phyloP scores from a whole-genome alignment of 192 early-diverging fungal genomes.

The Coemansia sp. region DNA sequence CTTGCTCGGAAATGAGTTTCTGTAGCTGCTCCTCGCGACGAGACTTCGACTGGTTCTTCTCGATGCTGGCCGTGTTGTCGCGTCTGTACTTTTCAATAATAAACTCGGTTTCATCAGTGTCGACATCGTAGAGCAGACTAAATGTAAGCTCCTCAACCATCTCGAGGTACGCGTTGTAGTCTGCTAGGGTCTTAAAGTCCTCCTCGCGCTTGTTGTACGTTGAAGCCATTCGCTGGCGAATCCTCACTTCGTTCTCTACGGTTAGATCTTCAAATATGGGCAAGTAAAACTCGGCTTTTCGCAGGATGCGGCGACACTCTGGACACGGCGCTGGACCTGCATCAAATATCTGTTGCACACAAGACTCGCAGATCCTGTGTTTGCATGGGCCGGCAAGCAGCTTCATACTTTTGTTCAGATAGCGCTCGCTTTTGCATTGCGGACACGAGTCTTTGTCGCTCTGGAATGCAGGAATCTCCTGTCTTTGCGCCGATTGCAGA shows the following conservation, averaged over 20 bases:
- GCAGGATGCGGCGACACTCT: constrained; percentile 75
- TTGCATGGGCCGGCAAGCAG: constrained; percentile 92
- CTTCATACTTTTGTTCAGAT: constrained; percentile 82
- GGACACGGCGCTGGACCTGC: constrained; percentile 90
- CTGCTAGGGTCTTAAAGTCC: constrained; percentile 73
- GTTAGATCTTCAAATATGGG: constrained; percentile 93
- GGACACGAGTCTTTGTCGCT: constrained; percentile 59
- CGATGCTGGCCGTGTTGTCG: constrained; percentile 80
- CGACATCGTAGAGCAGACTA: constrained; percentile 83
- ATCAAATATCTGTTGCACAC: constrained; percentile 82
- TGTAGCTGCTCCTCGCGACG: constrained; percentile 63
- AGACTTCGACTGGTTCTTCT: constrained; percentile 56
- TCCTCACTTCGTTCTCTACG: constrained; percentile 92
- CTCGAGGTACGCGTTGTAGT: constrained; percentile 92
- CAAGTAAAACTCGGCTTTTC: constrained; percentile 80
- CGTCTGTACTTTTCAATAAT: constrained; percentile 72
- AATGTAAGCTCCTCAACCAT: constrained; percentile 78
- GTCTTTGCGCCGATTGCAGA: constrained; percentile 32
- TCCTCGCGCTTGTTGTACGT: constrained; percentile 89
- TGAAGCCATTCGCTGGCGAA: constrained; percentile 71
- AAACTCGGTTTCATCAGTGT: constrained; percentile 77
- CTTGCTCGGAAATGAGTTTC: constrained; percentile 54
- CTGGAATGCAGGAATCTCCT: constrained; percentile 39
- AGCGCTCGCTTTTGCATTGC: constrained; percentile 82
- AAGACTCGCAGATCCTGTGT: constrained; percentile 95